Evolutionary conservation across 2,329 filamentous ascomycete genomes (phyloP), one percentile per base, ranked within the genome.

Genomic region (Fusarium graminum): DNA sequence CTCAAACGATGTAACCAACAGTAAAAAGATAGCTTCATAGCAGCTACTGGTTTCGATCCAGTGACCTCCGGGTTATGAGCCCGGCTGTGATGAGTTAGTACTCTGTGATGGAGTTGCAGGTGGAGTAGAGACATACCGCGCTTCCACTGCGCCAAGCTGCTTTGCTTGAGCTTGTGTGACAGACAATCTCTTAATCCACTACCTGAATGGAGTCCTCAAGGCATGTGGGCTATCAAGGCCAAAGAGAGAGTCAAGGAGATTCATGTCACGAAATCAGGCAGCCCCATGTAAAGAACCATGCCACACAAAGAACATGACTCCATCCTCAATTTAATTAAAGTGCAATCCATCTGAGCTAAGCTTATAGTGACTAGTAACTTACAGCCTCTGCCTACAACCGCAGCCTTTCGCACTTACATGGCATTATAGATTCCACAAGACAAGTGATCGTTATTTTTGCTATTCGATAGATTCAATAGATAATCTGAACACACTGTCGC

Each of bases 81-180:
- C 57, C 57, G 57, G 57, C 57, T 60, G 22, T 38, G 13, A 38
- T 36, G 26, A 44, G 45, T 60, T 60, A 60, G 57, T 59, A 36
- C 22, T 44, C 30, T 59, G 54, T 8, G 14, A 12, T 45, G 32
- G 32, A 34, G 38, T 59, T 25, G 16, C 9, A 6, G 6, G 54
- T 60, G 55, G 55, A 60, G 54, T 40, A 34, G 19, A 59, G 36
- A 60, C 57, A 60, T 60, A 60, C 57, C 57, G 57, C 57, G 57
- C 57, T 60, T 60, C 57, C 57, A 60, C 57, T 60, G 57, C 57
- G 57, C 57, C 57, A 60, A 60, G 57, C 57, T 60, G 57, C 57
- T 60, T 60, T 60, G 25, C 46, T 36, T 45, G 46, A 60, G 55
- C 57, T 40, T 60, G 40, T 53, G 34, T 53, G 55, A 4, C 16